Base-by-base conservation (phyloP, 352 stramenopile species). In the Phytophthora gonapodyides region DNA sequence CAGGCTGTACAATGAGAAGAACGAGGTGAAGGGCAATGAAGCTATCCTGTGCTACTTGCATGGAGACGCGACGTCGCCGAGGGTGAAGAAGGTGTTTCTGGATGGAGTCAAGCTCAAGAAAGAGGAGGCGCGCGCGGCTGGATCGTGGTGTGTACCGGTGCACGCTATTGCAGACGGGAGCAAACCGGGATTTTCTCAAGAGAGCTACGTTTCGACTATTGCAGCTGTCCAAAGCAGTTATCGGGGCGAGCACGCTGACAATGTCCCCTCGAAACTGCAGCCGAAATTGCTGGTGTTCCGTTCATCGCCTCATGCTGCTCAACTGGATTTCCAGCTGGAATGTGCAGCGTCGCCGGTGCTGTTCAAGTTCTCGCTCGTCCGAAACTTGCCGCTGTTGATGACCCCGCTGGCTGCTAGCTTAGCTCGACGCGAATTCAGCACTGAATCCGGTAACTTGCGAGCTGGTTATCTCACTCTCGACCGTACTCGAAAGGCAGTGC, bases 401-500 rank as follows among this genome's bases (percentile, higher is more conserved):
- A 93, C 84, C 1, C 82, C 84, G 12, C 75, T 93, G 5, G 82
- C 82, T 7, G 70, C 59, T 17, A 88, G 73, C 55, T 56, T 93
- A n/a, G 61, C 78, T 35, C 78, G 73, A 5, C 75, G 74, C 19
- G 80, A 91, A 49, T 84, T 91, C 37, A 82, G 71, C 17, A 30
- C 56, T 7, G 38, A 63, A 10, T 64, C 61, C 0, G 38, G 60
- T 9, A 69, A 61, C 9, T 52, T 74, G 10, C 70, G 77, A 30
- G 88, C 62, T 16, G 84, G 84, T 0, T 92, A 88, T 47, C 51
- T 93, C 10, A 93, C 84, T 17, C 69, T 93, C 0, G 84, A 93
- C 48, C 77, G 76, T 13, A 79, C 83, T n/a, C 76, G 84, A 0
- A 93, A 93, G 50, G 84, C 84, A 1, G 84, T 92, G 1, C 80